Conservation (phyloP, 495 filamentous ascomycete genomes). For the Daldinia loculata region DNA sequence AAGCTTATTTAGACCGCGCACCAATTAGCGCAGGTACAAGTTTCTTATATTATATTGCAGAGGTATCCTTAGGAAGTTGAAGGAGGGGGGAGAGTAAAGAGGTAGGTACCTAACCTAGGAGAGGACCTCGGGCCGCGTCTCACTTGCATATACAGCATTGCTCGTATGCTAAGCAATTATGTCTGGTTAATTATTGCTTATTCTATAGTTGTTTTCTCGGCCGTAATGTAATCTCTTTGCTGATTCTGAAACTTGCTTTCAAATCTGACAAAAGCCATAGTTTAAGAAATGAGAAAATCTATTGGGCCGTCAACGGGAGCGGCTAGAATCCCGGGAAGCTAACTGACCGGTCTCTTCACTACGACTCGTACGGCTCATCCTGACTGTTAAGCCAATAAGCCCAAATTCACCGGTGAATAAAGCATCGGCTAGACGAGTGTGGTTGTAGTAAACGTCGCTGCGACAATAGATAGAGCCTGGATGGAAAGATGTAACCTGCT, state of each 20-base stretch:
- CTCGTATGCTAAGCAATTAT: background rate
- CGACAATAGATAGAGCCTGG: background rate
- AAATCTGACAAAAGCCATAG: conserved; percentile 17
- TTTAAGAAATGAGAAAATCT: background rate
- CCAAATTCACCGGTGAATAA: conserved; percentile 24
- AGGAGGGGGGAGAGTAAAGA: background rate
- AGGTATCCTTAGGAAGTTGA: background rate
- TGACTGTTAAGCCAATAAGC: conserved; percentile 5
- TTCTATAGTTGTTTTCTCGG: conserved; percentile 15
- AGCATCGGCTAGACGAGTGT: background rate
- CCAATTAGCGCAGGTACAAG: conserved; percentile 16
- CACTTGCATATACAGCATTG: conserved; percentile 18
- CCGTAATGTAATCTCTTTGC: conserved; percentile 25
- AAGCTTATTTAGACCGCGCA: conserved; percentile 47
- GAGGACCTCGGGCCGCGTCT: conserved; percentile 20
- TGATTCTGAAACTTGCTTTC: conserved; percentile 8
- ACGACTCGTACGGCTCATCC: conserved; percentile 9
- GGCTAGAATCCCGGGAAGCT: conserved; percentile 20
- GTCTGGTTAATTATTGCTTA: conserved; percentile 24
- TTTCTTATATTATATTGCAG: background rate
- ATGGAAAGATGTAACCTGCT: conserved; percentile 31
- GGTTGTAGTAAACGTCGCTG: background rate
- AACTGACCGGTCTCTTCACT: conserved; percentile 16
- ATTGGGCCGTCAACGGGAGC: conserved; percentile 19
- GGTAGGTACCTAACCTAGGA: background rate